Base-by-base conservation (phyloP, 169 alveolate species). In the Plasmodium reichenowi region DNA sequence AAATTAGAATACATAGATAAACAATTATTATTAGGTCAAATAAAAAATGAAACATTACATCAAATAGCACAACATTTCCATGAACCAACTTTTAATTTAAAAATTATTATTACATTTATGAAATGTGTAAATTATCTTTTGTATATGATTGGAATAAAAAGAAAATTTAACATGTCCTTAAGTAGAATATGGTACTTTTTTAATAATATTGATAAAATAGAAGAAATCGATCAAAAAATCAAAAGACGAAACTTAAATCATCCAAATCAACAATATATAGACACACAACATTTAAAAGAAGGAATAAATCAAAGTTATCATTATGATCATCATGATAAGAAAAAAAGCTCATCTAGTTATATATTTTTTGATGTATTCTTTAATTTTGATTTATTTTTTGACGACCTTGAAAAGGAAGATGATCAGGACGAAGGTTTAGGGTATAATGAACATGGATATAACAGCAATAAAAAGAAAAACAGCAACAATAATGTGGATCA, bases 71-170 rank as follows among this genome's bases (percentile, higher is more conserved):
- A 20, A 15, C 59, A 72, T 29, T 86, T 86, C 43, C 0, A 48
- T 1, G 5, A 20, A 9, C 92, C 92, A 3, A 24, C 48, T 2
- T 71, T 47, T 71, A 86, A 86, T 29, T 54, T 86, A 8, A 86
- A 86, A 72, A 62, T 86, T n/a, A 71, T 86, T 15, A 86, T 86
- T 22, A 86, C 87, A 17, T 86, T 72, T 62, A 86, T 86, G 92
- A 86, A 86, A 32, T 86, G 92, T 29, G 70, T 86, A 3, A 86
- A 86, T 10, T 86, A 60, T 38, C 38, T 86, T 6, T 2, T 86
- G 0, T 86, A 86, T 50, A 86, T 86, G 67, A 72, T 86, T 17
- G 92, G 92, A 17, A 86, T 86, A 10, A 86, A 86, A 24, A 86
- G 92, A 48, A 86, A 86, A 29, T 86, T 86, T n/a, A 86, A 86